Evolutionary conservation across 2,329 filamentous ascomycete species (phyloP), one percentile per base, ranked within the genome.

Genomic region (Teratosphaeria nubilosa): DNA sequence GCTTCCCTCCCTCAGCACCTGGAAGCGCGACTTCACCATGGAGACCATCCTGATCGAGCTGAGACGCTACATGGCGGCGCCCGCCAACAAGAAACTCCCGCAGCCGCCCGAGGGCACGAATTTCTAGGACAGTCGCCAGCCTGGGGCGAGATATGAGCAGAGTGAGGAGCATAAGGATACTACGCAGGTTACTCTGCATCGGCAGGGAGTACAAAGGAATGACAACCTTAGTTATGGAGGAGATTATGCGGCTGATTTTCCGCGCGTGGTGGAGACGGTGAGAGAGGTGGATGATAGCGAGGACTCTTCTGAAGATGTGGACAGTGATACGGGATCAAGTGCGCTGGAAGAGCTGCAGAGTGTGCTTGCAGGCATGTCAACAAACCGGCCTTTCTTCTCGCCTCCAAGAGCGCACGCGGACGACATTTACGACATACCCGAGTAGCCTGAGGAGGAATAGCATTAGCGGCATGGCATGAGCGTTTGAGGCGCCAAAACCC

Each of bases 21-120:
- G 94, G 94, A 94, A 89, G 78, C 82, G 90, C 60, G 87, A 95
- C 53, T 94, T 91, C 71, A 95, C 91, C 34, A 95, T 96, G 89
- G 92, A 97, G 78, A 95, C 90, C 1, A 86, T 95, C 57, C 77
- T 96, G 64, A 90, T 94, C 63, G 91, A 95, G 73, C 79, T 96
- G 60, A 63, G 78, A 64, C 95, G 91, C 75, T 95, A 89, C 73
- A 97, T 99, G 94, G 92, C 92, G 31, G 83, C 91, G 60, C 86
- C 88, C 27, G 81, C 85, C 65, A 88, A 97, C 78, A 96, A 96
- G 83, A 97, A 97, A 77, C 84, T 96, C 31, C 88, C 90, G 13
- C 94, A 99, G 74, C 94, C 94, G 48, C 83, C 89, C 3, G 94
- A 99, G 77, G 91, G 91, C 59, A 85, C 88, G 31, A 86, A 72